Base-by-base conservation (phyloP, 495 filamentous ascomycete species). In the Margaritispora aquatica region DNA sequence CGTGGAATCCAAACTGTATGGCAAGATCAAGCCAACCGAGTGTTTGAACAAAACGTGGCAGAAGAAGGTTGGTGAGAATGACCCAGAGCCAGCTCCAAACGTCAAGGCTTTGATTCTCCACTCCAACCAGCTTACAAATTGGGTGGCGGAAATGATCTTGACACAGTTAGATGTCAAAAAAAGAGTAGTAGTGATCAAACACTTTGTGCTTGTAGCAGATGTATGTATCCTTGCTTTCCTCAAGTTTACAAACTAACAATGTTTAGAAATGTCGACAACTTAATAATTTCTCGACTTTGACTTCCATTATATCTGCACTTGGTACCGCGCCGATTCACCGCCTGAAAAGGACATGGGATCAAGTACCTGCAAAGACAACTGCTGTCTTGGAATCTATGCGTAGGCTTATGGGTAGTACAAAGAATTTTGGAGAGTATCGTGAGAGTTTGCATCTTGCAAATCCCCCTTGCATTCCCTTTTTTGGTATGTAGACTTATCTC, bases 111-210 rank as follows among this genome's bases (percentile, higher is more conserved):
- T 98, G 60, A 98, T 98, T 73, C 79, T 97, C 46, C 94, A 98
- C 70, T 97, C 95, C 0, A 98, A 98, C 63, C 93, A 96, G 71
- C 82, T 97, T 72, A 97, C 94, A 20, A 98, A 97, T 71, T 97
- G 95, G 95, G 94, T 98, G 55, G 94, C 94, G n/a, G 92, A 98
- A 71, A 97, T 97, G 94, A 97, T 98, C 64, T 77, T 98, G 66
- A 90, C 84, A 2, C 95, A 98, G 70, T 78, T 82, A 29, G 94
- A 97, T 70, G 89, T 96, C 51, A 94, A 92, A 76, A 96, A 96
- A 72, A 82, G 94, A 60, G 94, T 97, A 26, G 86, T 95, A 20
- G 95, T 98, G 38, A 97, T 98, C 73, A 97, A 97, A 70, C 95
- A 97, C 73, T 98, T 97, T 73, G 90, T 98, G 31, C 84, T 86